Base-by-base conservation (phyloP, 768 basidiomycete genomes). In the Lactarius psammicola region DNA sequence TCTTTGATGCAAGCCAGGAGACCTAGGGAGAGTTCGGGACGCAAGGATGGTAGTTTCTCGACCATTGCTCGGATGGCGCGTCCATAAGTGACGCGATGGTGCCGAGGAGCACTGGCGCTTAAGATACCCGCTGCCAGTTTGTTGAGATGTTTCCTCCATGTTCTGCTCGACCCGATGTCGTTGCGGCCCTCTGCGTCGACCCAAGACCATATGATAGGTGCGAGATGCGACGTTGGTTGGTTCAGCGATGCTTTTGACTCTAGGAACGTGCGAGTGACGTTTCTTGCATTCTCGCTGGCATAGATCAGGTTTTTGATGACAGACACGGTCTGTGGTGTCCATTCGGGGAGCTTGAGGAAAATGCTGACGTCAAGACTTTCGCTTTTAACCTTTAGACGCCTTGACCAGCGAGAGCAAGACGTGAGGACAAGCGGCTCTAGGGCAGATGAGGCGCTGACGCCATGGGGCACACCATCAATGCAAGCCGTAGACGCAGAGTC, bases 261-360 rank as follows among this genome's bases (percentile, higher is more conserved):
- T 9, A 77, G 65, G 71, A 74, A 76, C 9, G 56, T 42, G 34
- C 60, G 26, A 42, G 67, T 66, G 40, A 40, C 49, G 10, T 60
- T 38, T 26, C 68, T 56, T 23, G 62, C 64, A 6, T 23, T 26
- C 33, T 71, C 62, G 38, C 76, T 73, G 57, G 72, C 75, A 71
- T 86, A 87, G 17, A 86, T 64, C 5, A 86, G 70, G 9, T 75
- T 75, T 6, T 75, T 69, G 17, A 86, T 72, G 26, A 82, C 80
- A 42, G 72, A 77, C 20, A 80, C 75, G 0, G 81, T 84, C 4
- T 82, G 77, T 1, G 69, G 64, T 0, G 80, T 78, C 81, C 85
- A 86, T 0, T 68, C 54, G 7, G 78, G 72, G 65, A 79, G 80
- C 4, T 66, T 65, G 17, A 88, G 75, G 62, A 86, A 77, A 5